phyloP scores from a whole-genome alignment of 2,329 filamentous ascomycete species.

The Scytalidium sp. region DNA sequence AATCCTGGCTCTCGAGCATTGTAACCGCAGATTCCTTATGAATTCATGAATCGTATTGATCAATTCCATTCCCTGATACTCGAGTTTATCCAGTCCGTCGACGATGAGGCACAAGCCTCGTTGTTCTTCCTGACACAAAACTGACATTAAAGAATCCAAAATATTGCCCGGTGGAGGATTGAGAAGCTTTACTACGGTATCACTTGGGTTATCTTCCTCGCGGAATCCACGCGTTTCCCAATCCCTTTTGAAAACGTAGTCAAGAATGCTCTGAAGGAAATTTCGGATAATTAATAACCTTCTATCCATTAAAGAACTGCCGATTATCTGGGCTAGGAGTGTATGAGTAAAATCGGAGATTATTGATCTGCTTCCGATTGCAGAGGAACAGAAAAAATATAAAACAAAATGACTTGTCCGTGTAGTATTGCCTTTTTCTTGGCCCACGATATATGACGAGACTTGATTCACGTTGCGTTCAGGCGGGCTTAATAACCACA shows the following conservation, averaged over 20 bases:
- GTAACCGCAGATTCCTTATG: neutral
- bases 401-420: neutral
- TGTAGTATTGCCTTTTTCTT: neutral
- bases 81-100: neutral
- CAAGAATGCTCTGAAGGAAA: neutral
- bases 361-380: neutral
- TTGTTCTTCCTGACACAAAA: neutral
- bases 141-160: neutral
- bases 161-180: neutral
- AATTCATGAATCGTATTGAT: neutral
- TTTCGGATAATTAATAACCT: neutral
- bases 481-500: neutral
- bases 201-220: neutral
- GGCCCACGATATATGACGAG: neutral
- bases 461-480: neutral
- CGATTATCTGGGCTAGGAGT: neutral
- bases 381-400: neutral
- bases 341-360: neutral
- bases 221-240: neutral
- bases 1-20: neutral
- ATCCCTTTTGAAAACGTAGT: neutral
- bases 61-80: neutral
- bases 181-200: neutral
- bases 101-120: neutral
- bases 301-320: neutral